These are phyloP conservation scores for Dactylellina sp. DNA, from an alignment of 2,329 filamentous ascomycete species.

Conservation along the genomic window DNA sequence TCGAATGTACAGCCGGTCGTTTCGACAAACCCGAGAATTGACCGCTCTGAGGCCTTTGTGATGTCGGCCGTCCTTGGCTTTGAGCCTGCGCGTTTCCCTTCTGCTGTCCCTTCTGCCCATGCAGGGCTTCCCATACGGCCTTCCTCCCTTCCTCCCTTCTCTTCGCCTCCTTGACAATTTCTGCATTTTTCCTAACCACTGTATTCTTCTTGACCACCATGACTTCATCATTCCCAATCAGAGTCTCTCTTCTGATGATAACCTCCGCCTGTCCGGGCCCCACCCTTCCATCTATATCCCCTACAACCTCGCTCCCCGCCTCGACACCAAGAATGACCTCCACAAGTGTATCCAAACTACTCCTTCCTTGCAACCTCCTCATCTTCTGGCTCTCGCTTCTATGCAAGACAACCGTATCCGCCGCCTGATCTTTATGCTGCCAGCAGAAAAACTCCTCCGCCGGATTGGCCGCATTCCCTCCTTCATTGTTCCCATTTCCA, in stretches of 20 bases:
- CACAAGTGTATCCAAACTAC: constrained; percentile 86
- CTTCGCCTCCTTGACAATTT: constrained; percentile 48
- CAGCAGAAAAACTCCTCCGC: constrained; percentile 83
- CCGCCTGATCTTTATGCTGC: constrained; percentile 92
- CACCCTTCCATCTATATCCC: constrained; percentile 61
- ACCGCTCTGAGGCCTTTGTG: neutral
- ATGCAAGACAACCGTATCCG: constrained; percentile 65
- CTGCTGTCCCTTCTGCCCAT: constrained; percentile 17
- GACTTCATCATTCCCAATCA: constrained; percentile 57
- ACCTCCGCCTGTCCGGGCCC: constrained; percentile 55
- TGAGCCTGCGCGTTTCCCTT: neutral
- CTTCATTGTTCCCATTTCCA: constrained; percentile 59
- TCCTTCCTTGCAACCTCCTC: constrained; percentile 72
- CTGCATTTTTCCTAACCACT: constrained; percentile 48
- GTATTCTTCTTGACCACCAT: constrained; percentile 58
- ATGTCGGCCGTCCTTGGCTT: neutral
- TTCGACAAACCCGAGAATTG: neutral
- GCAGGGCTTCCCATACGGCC: constrained; percentile 46
- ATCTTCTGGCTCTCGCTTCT: constrained; percentile 63
- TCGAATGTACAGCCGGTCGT: constrained; percentile 13
- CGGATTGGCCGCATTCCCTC: constrained; percentile 66
- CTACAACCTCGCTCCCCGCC: constrained; percentile 56
- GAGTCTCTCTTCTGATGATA: constrained; percentile 60
- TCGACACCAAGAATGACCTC: constrained; percentile 62
- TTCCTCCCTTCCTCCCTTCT: constrained; percentile 30